A percentile compares a stretch with the other conserved stretches of the same genome.
Conservation (phyloP, 495 filamentous ascomycete genomes). For the Trichodelitschia bisporula region DNA sequence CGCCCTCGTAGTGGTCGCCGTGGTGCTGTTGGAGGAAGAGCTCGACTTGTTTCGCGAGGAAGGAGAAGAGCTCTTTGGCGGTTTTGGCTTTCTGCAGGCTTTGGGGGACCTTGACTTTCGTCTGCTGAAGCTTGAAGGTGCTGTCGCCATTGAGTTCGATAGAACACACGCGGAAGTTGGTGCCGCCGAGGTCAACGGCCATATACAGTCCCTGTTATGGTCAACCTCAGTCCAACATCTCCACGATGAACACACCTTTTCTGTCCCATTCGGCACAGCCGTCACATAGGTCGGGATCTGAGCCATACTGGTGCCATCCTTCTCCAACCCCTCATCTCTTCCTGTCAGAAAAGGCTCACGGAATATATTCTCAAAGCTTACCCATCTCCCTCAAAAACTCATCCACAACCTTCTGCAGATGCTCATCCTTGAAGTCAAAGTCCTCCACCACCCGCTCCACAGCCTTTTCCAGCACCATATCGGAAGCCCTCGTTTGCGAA, state of each 20-base stretch:
- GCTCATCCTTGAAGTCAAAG: constrained; percentile 63
- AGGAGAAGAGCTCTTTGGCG: constrained; percentile 70
- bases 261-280: constrained; percentile 84
- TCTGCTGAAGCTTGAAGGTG: constrained; percentile 76
- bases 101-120: constrained; percentile 72
- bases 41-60: constrained; percentile 81
- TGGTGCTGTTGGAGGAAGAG: constrained; percentile 70
- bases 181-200: constrained; percentile 89
- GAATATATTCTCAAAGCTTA: constrained; percentile 15
- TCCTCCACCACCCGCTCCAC: constrained; percentile 56
- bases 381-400: constrained; percentile 73
- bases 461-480: no score
- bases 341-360: background rate
- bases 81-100: constrained; percentile 79
- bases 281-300: constrained; percentile 97
- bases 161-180: constrained; percentile 94
- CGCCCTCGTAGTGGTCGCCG: constrained; percentile 59
- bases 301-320: constrained; percentile 56
- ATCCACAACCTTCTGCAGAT: constrained; percentile 53
- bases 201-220: constrained; percentile 59
- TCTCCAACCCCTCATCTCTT: constrained; percentile 52
- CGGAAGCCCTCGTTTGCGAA: no score
- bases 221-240: background rate
- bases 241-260: constrained; percentile 34
- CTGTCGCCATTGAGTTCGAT: constrained; percentile 76